phyloP scores from a whole-genome alignment of 129 eudicot species.

The Flaveria trinervia region DNA sequence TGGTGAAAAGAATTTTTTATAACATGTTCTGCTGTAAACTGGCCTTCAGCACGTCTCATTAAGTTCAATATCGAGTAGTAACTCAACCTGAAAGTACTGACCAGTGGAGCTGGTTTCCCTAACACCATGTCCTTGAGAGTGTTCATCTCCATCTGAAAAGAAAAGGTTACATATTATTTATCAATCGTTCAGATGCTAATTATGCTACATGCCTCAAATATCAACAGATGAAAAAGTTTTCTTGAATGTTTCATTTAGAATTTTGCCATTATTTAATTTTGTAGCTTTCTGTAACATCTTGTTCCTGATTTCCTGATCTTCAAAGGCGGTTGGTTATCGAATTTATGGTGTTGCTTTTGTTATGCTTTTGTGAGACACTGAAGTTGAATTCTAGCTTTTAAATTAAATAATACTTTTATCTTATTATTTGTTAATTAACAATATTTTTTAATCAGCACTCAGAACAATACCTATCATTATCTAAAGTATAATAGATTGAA shows the following conservation, averaged over 20 bases:
- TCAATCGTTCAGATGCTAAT: background rate
- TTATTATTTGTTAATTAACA: background rate
- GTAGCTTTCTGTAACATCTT: background rate
- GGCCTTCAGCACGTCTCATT: constrained; percentile 99
- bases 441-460: background rate
- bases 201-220: background rate
- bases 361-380: background rate
- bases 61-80: constrained; percentile 94
- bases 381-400: background rate
- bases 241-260: background rate
- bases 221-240: background rate
- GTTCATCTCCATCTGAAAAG: constrained; percentile 93
- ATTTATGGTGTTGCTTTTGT: background rate
- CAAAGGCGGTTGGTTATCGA: background rate
- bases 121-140: constrained; percentile 87
- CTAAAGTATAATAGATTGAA: background rate
- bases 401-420: background rate
- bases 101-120: constrained; percentile 96
- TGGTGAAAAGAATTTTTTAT: constrained; percentile 93
- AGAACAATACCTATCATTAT: background rate
- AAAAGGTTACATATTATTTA: background rate
- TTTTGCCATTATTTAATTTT: background rate
- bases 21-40: constrained; percentile 98
- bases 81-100: constrained; percentile 96
- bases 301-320: background rate